Percentiles rank a stretch among this genome's conserved stretches.
These are phyloP conservation scores for Incumbomyces delicatus DNA, from an alignment of 2,329 filamentous ascomycete species.

Conservation along the genomic window DNA sequence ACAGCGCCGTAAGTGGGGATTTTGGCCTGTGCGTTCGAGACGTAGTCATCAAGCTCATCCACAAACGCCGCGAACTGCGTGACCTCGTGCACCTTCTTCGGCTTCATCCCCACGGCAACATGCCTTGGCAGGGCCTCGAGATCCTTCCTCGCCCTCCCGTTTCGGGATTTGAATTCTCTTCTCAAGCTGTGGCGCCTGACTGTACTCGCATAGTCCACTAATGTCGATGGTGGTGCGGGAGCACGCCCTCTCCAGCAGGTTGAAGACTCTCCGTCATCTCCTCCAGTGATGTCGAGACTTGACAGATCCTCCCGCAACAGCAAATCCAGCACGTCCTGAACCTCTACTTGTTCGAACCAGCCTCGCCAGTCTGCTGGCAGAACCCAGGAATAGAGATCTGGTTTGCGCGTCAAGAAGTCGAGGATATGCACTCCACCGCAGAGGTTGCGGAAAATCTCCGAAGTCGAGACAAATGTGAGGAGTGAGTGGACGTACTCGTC, in stretches of 20 bases:
- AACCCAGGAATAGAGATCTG: conserved; percentile 68
- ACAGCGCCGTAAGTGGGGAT: too few relatives aligned
- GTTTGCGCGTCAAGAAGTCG: conserved; percentile 83
- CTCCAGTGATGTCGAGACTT: conserved; percentile 21
- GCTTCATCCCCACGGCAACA: conserved; percentile 82
- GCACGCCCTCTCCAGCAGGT: conserved; percentile 39
- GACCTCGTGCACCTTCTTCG: conserved; percentile 93
- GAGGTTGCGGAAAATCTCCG: conserved; percentile 71
- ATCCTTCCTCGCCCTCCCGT: conserved; percentile 17
- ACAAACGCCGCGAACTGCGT: conserved; percentile 82
- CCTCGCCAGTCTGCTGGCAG: conserved; percentile 71
- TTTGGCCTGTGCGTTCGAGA: conserved; percentile 23
- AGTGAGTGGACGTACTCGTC: conserved; percentile 74
- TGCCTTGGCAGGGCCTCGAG: conserved; percentile 51
- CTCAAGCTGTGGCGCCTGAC: conserved; percentile 61
- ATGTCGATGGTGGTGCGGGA: conserved; percentile 38
- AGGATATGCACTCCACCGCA: conserved; percentile 95
- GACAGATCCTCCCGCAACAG: conserved; percentile 68
- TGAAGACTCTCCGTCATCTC: conserved; percentile 10
- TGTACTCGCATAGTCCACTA: conserved; percentile 62
- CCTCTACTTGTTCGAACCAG: conserved; percentile 62
- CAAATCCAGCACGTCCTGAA: conserved; percentile 69
- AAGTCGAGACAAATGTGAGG: conserved; percentile 63
- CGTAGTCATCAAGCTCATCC: conserved; percentile 51
- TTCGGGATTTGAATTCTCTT: conserved; percentile 39